A percentile compares a stretch with the other conserved stretches of the same genome.
Conservation (phyloP, 2,329 filamentous ascomycete genomes). For the Leptosphaerulina australis region DNA sequence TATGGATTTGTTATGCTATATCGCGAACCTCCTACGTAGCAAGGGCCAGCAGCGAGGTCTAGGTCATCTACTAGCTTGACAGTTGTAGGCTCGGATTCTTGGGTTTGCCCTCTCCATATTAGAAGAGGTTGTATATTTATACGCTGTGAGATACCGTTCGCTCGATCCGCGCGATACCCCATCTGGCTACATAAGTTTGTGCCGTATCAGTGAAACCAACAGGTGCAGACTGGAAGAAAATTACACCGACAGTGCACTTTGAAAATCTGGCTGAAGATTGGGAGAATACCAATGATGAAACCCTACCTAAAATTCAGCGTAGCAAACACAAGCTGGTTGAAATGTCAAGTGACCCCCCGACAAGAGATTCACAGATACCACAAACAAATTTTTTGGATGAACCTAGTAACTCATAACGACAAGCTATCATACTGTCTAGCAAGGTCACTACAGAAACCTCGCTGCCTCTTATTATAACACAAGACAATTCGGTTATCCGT, state of each 20-base stretch:
- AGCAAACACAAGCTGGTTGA: neutral
- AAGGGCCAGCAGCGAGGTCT: too few relatives aligned
- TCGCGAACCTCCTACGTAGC: too few relatives aligned
- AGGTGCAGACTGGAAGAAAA: too few relatives aligned
- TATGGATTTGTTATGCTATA: too few relatives aligned
- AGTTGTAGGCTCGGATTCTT: too few relatives aligned
- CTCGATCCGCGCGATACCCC: too few relatives aligned
- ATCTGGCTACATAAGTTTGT: too few relatives aligned
- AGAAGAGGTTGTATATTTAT: too few relatives aligned
- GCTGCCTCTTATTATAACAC: neutral
- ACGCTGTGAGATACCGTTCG: too few relatives aligned
- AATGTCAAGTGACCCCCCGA: neutral
- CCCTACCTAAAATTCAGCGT: neutral
- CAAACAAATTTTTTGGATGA: neutral
- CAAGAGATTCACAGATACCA: neutral
- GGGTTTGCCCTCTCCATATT: too few relatives aligned
- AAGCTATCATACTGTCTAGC: neutral
- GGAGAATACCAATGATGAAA: neutral
- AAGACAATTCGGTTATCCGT: neutral
- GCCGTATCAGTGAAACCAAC: too few relatives aligned
- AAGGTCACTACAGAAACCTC: slow-evolving; percentile 3
- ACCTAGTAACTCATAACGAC: neutral
- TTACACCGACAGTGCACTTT: neutral
- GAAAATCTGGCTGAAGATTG: slow-evolving; percentile 2
- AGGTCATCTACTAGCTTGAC: too few relatives aligned